Conservation (phyloP, 208 protist genomes). For the Wallacemonas collosoma region DNA sequence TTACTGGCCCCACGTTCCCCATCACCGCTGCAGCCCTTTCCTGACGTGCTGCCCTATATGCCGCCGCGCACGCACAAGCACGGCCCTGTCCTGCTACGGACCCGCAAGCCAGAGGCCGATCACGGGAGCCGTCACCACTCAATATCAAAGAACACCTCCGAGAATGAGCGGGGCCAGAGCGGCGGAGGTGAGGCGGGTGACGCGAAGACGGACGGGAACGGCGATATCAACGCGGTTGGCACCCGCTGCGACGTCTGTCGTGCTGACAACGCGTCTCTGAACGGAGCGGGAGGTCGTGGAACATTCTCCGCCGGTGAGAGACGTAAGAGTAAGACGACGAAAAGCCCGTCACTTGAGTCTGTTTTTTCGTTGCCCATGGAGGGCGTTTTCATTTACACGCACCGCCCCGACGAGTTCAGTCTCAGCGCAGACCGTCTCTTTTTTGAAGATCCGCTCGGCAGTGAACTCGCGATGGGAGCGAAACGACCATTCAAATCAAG, state of each 20-base stretch:
- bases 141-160: too few relatives aligned
- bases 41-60: background rate
- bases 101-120: background rate
- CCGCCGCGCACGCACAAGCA: background rate
- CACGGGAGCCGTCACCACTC: too few relatives aligned
- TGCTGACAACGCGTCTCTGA: too few relatives aligned
- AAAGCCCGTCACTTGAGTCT: background rate
- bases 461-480: background rate
- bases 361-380: constrained; percentile 5
- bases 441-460: constrained; percentile 13
- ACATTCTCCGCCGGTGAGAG: background rate
- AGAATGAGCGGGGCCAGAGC: too few relatives aligned
- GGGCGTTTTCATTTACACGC: constrained; percentile 15
- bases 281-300: too few relatives aligned
- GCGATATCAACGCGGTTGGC: too few relatives aligned
- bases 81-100: constrained; percentile 1
- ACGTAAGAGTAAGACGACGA: background rate
- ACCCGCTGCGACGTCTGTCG: too few relatives aligned
- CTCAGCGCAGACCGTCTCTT: constrained; percentile 4
- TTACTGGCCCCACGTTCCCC: constrained; percentile 26
- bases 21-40: constrained; percentile 12
- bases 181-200: too few relatives aligned
- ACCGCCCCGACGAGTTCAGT: background rate
- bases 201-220: too few relatives aligned
- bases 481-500: background rate